Percentiles rank a stretch among this genome's conserved stretches.
Evolutionary conservation across 352 stramenopile genomes (phyloP).

Genomic region (Salisapilia sapeloensis): DNA sequence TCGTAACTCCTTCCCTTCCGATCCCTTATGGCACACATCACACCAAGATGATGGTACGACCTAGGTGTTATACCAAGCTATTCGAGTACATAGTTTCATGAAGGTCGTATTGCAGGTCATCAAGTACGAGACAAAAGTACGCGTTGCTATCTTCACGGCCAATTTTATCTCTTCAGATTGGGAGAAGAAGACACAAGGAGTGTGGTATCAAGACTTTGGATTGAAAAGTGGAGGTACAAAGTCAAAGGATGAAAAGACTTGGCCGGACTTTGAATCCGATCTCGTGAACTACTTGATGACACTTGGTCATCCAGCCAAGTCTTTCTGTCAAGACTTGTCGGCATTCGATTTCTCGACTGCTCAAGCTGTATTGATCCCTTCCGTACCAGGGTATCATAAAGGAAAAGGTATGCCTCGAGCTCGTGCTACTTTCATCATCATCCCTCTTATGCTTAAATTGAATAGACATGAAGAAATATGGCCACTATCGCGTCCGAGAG

Average conservation of each 20-base stretch:
- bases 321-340: slow-evolving; percentile 26
- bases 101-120: slow-evolving; percentile 10
- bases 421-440: neutral
- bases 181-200: slow-evolving; percentile 68
- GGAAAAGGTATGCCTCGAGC: slow-evolving; percentile 20
- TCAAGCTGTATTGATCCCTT: slow-evolving; percentile 37
- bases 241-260: neutral
- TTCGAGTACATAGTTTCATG: neutral
- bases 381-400: slow-evolving; percentile 49
- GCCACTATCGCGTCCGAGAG: slow-evolving; percentile 51
- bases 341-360: slow-evolving; percentile 51
- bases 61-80: neutral
- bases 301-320: slow-evolving; percentile 18
- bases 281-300: slow-evolving; percentile 39
- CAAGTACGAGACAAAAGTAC: slow-evolving; percentile 37
- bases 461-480: slow-evolving; percentile 69
- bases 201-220: slow-evolving; percentile 74
- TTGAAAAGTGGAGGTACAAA: slow-evolving; percentile 18
- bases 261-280: slow-evolving; percentile 39
- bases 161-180: slow-evolving; percentile 73
- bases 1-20: slow-evolving; percentile 42
- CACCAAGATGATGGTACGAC: slow-evolving; percentile 56
- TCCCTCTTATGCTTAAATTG: neutral
- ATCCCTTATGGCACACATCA: slow-evolving; percentile 79
- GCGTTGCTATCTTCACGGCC: slow-evolving; percentile 71